These are phyloP conservation scores for Cyberlindnera euphorbiae DNA, from an alignment of 805 yeast species.

Conservation along the genomic window DNA sequence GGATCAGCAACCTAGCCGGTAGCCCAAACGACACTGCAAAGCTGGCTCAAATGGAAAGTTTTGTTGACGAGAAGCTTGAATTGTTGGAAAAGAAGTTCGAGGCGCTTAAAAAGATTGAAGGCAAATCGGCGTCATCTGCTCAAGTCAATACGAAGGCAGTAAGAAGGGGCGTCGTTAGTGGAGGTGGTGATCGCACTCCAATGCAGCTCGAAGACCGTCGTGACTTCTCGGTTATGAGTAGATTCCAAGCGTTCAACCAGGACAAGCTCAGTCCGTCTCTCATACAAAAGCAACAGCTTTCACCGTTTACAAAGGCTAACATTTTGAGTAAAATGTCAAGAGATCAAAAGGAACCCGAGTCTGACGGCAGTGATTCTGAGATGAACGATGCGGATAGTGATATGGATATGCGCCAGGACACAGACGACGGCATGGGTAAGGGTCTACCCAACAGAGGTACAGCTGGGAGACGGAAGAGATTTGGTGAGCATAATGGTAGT, in stretches of 20 bases:
- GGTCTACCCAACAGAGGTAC: background rate
- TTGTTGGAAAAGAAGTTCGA: slow-evolving; percentile 16
- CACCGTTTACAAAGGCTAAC: slow-evolving; percentile 23
- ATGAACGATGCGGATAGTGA: slow-evolving; percentile 26
- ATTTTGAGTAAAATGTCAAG: slow-evolving; percentile 15
- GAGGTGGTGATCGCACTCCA: slow-evolving; percentile 1
- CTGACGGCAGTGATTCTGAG: slow-evolving; percentile 25
- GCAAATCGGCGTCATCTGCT: background rate
- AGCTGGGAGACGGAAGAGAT: background rate
- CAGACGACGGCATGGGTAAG: slow-evolving; percentile 7
- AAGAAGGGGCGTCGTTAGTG: too few relatives aligned
- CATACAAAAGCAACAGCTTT: slow-evolving; percentile 13
- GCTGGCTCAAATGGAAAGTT: slow-evolving; percentile 6
- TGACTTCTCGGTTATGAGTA: slow-evolving; percentile 1
- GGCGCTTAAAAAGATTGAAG: slow-evolving; percentile 7
- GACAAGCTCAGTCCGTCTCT: slow-evolving; percentile 3
- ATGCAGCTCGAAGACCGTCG: slow-evolving; percentile 1
- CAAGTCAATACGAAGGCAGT: too few relatives aligned
- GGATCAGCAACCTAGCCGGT: slow-evolving; percentile 37
- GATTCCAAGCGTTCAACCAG: slow-evolving; percentile 2
- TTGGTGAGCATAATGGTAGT: too few relatives aligned
- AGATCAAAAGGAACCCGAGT: slow-evolving; percentile 13
- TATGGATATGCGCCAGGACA: slow-evolving; percentile 14
- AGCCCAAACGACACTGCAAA: slow-evolving; percentile 11
- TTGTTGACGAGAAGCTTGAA: slow-evolving; percentile 8